Base-by-base conservation (phyloP, 345 rosid species). In the Camelina laxa region DNA sequence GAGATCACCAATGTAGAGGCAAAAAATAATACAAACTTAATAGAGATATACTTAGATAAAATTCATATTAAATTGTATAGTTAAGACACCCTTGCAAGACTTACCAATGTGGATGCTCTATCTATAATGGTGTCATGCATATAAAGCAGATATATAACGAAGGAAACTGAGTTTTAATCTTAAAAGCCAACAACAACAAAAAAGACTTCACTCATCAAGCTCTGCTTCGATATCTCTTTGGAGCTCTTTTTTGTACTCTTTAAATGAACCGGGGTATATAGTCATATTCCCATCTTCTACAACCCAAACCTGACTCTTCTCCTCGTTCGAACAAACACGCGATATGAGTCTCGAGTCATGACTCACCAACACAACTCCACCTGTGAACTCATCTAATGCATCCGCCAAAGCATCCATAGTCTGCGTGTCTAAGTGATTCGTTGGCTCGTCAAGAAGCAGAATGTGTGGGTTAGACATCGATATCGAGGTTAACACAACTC, bases 261-360 rank as follows among this genome's bases (percentile, higher is more conserved):
- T 91, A 67, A 91, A 91, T 21, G 91, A 82, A 73, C 95, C 95
- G 0, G 78, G 79, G 79, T 82, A 91, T 35, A 69, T 36, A 42
- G 17, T 75, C 56, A 88, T 95, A 1, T 95, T 88, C 60, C 97
- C 97, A 33, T 91, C 79, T 60, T 90, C 97, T 2, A 89, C 97
- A 2, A 94, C 96, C 98, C 98, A 94, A 54, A 91, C 88, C 58
- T 88, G 69, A 73, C 98, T 94, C 69, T 72, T 84, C 75, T 94
- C 98, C 71, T 90, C 97, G 17, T 89, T 90, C 22, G 85, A 93
- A 14, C 48, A 14, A 9, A 45, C 50, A n/a, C 50, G 50, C 1
- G 9, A 6, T 45, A 45, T 45, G 50, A 45, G 19, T 15, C 50
- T 45, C 19, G 19, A 15, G 19, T 45, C 49, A 3, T 45, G 50